phyloP scores from a whole-genome alignment of 805 yeast genomes.

The Starmerella geochares region DNA sequence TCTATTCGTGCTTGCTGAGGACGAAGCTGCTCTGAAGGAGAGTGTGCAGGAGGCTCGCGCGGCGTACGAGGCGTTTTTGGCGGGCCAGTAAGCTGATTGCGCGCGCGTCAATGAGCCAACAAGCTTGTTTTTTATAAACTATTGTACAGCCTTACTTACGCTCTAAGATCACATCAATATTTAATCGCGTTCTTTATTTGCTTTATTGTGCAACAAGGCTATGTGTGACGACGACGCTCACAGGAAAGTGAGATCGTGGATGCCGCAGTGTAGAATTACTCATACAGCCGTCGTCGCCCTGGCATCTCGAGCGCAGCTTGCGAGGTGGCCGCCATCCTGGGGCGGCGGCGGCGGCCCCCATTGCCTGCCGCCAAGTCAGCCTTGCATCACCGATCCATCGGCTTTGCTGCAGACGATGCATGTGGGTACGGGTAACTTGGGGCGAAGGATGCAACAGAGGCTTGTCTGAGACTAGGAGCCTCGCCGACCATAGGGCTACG shows the following conservation, averaged over 20 bases:
- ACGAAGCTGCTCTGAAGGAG: conserved; percentile 77
- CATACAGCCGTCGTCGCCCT: no score
- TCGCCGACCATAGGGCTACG: no score
- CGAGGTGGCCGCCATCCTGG: no score
- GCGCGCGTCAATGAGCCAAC: neutral
- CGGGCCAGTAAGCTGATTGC: conserved; percentile 30
- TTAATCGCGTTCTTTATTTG: neutral
- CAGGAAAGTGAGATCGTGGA: no score
- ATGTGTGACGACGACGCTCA: no score
- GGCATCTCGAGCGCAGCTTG: no score
- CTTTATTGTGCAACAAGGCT: no score
- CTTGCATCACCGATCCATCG: neutral
- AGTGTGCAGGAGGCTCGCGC: conserved; percentile 89
- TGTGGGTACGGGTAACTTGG: neutral
- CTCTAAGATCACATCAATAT: neutral
- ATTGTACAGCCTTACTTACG: conserved; percentile 6
- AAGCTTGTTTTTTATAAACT: neutral
- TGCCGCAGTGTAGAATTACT: no score
- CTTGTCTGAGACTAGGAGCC: neutral
- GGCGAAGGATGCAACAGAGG: neutral
- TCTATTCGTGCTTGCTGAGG: conserved; percentile 77
- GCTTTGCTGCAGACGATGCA: neutral
- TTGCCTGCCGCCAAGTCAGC: neutral
- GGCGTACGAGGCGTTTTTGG: conserved; percentile 87
- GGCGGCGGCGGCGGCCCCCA: no score